Evolutionary conservation across 1,284 basidiomycete genomes (phyloP), one percentile per base, ranked within the genome.

Genomic region (Stygiomarasmius scandens): DNA sequence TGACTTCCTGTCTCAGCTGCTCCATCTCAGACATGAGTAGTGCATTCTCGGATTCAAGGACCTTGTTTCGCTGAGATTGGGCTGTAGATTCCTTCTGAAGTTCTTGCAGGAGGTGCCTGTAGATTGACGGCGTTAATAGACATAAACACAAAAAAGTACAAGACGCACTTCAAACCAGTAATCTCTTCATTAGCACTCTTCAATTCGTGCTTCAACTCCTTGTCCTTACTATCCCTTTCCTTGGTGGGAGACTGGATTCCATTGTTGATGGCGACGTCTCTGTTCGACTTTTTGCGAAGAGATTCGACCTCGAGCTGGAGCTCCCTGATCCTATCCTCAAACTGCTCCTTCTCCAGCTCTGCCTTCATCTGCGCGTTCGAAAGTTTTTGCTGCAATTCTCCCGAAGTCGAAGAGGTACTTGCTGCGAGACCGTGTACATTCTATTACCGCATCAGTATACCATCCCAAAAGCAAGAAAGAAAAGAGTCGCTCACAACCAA

Each of bases 51-150:
- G 83, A 80, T 67, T 93, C 85, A 32, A 93, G 73, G 41, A 88
- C 71, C 67, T 89, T 90, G 70, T 85, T 86, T 63, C 81, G 80
- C 59, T 90, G 85, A 19, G 41, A 47, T 23, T 49, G 32, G 9
- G 29, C 34, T 43, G 25, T 48, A 20, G 41, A 41, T 23, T 96
- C 95, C 63, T 90, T 87, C 68, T 92, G 90, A 46, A 96, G 78
- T 66, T 95, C 90, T 66, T 92, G 89, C 24, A 96, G 85, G 64
- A 97, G 93, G 68, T 93, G 90, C 71, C 90, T 92, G 25, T n/a
- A n/a, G n/a, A n/a, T n/a, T n/a, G n/a, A n/a, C n/a, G n/a, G n/a
- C n/a, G n/a, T n/a, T n/a, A n/a, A n/a, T n/a, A n/a, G n/a, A n/a
- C n/a, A n/a, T n/a, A n/a, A n/a, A n/a, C n/a, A n/a, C n/a, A n/a